A percentile compares a stretch with the other conserved stretches of the same genome.
Conservation (phyloP, 257 asterid genomes). For the Nicotiana knightiana region DNA sequence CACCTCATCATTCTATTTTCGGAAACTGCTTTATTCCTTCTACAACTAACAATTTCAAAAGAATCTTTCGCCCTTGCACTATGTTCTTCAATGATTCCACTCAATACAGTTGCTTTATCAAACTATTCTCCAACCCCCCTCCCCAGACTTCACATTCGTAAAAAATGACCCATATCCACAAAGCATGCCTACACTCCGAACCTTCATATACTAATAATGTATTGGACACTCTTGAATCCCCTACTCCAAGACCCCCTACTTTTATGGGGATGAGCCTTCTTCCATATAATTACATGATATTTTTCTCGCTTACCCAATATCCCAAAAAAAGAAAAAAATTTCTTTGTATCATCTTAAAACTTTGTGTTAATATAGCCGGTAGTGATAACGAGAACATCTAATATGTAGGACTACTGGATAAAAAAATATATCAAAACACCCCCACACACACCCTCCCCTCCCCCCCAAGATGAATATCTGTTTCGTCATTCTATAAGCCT, state of each 20-base stretch:
- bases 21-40: not conserved
- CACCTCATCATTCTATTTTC: not conserved
- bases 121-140: not conserved
- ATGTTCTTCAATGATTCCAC: not conserved
- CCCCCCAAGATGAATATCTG: not conserved
- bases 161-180: not conserved
- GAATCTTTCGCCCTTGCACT: not conserved
- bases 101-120: not conserved
- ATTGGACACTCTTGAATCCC: not conserved
- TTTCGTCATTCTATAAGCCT: not conserved
- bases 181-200: not conserved
- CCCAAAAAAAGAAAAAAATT: not conserved
- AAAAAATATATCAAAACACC: too few species aligned
- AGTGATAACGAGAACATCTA: not conserved
- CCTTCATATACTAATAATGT: not conserved
- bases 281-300: too few species aligned
- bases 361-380: not conserved
- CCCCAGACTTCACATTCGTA: not conserved
- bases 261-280: not conserved
- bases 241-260: not conserved
- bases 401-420: too few species aligned
- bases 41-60: not conserved
- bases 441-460: not conserved
- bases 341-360: not conserved
- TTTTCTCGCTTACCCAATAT: not conserved